A percentile compares a stretch with the other conserved stretches of the same genome.
Evolutionary conservation across 2,329 filamentous ascomycete genomes (phyloP).

Genomic region (Fonsecaea multimorphosa): DNA sequence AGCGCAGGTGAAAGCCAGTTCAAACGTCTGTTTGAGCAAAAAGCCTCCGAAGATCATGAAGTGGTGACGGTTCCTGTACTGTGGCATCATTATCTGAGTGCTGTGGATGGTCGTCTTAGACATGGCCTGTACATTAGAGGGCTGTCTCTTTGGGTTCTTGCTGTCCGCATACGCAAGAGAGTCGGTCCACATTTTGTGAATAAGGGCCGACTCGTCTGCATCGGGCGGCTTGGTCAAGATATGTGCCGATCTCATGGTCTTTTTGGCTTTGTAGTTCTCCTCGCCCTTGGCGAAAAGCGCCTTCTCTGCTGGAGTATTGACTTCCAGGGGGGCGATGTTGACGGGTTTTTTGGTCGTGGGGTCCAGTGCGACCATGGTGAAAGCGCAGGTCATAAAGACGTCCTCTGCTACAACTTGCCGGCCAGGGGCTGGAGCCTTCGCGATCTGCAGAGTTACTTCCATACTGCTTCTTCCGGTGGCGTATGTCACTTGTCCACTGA

Average conservation of each 20-base stretch:
- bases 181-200: constrained; percentile 75
- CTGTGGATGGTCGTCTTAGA: constrained; percentile 67
- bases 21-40: constrained; percentile 75
- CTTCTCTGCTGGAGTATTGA: constrained; percentile 70
- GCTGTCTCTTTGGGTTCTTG: constrained; percentile 60
- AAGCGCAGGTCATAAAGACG: constrained; percentile 72
- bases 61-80: constrained; percentile 71
- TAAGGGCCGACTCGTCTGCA: constrained; percentile 72
- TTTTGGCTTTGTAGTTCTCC: constrained; percentile 70
- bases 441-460: constrained; percentile 75
- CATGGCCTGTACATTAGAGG: constrained; percentile 67
- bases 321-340: constrained; percentile 64
- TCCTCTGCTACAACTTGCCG: constrained; percentile 63
- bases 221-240: constrained; percentile 72
- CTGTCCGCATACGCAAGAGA: constrained; percentile 69
- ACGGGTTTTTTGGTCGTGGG: constrained; percentile 70
- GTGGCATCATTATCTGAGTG: constrained; percentile 77
- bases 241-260: constrained; percentile 64
- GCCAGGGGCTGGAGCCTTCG: constrained; percentile 66
- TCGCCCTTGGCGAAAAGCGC: constrained; percentile 67
- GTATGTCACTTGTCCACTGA: constrained; percentile 72
- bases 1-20: constrained; percentile 76
- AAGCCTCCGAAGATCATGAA: constrained; percentile 78
- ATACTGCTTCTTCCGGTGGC: constrained; percentile 75
- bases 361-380: constrained; percentile 78